These are phyloP conservation scores for Aegilops umbellulata DNA, from an alignment of 176 grass and related monocot species.

Conservation along the genomic window DNA sequence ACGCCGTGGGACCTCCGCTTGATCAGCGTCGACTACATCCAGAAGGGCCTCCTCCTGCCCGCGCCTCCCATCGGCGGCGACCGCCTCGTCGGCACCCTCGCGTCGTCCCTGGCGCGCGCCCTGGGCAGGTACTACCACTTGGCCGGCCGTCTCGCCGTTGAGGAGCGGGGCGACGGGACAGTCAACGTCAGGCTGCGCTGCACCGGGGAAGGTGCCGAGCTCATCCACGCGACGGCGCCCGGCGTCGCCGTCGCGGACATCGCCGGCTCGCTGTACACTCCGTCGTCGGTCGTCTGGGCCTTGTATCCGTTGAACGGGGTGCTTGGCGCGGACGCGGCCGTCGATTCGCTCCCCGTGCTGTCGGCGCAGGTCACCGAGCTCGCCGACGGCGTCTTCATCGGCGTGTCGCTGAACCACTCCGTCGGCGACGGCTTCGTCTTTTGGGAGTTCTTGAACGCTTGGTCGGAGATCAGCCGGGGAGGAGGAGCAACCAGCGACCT, in stretches of 20 bases:
- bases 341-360: not conserved
- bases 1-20: not conserved
- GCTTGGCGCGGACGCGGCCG: not conserved
- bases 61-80: not conserved
- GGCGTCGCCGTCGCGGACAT: not conserved
- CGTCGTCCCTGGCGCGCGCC: not conserved
- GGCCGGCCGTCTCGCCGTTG: not conserved
- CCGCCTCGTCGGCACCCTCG: not conserved
- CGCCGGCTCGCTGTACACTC: not conserved
- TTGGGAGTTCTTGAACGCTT: not conserved
- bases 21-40: not conserved
- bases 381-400: not conserved
- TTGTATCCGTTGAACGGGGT: not conserved
- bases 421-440: not conserved
- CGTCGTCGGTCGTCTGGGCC: not conserved
- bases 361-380: not conserved
- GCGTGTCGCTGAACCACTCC: not conserved
- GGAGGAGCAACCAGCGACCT: not conserved
- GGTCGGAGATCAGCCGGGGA: conserved; percentile 26
- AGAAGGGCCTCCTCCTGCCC: not conserved
- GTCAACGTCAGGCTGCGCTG: not conserved
- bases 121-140: not conserved
- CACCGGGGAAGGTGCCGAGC: not conserved
- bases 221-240: not conserved
- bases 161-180: not conserved